These are phyloP conservation scores for Kodamaea derodonti DNA, from an alignment of 1,139 yeast genomes.

Conservation along the genomic window DNA sequence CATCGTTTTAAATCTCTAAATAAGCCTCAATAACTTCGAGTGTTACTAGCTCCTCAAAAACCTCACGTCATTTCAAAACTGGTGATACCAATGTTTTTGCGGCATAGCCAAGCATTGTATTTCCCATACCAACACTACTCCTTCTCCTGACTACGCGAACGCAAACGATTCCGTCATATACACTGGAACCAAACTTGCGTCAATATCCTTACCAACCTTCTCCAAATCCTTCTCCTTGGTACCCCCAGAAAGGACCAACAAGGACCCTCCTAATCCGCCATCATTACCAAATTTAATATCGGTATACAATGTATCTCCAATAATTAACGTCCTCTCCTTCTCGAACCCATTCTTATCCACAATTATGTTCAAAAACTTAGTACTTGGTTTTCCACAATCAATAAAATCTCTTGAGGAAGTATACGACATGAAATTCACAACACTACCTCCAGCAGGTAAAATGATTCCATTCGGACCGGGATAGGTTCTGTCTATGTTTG, in stretches of 20 bases:
- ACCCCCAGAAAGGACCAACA: conserved; percentile 39
- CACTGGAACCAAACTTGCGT: conserved; percentile 24
- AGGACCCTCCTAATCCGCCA: conserved; percentile 29
- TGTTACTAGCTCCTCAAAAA: too few species aligned
- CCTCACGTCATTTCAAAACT: too few species aligned
- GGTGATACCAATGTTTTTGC: too few species aligned
- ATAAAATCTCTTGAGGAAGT: conserved; percentile 31
- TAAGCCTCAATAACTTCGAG: too few species aligned
- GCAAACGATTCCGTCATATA: conserved; percentile 30
- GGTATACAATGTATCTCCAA: conserved; percentile 43
- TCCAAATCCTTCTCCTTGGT: conserved; percentile 23
- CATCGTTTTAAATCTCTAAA: too few species aligned
- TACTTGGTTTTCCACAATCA: conserved; percentile 40
- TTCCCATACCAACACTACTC: too few species aligned
- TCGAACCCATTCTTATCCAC: conserved; percentile 26
- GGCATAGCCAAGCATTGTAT: too few species aligned
- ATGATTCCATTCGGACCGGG: conserved; percentile 38
- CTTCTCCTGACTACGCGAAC: neutral
- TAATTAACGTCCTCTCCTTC: conserved; percentile 30
- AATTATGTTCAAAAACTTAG: conserved; percentile 28
- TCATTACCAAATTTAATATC: conserved; percentile 44
- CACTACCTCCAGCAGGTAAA: conserved; percentile 43
- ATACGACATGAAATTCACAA: conserved; percentile 37
- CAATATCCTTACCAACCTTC: conserved; percentile 6
- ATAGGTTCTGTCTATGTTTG: conserved; percentile 39